Evolutionary conservation across 1,139 yeast species (phyloP), one percentile per base, ranked within the genome.

Genomic region (Debaryomyces fabryi): DNA sequence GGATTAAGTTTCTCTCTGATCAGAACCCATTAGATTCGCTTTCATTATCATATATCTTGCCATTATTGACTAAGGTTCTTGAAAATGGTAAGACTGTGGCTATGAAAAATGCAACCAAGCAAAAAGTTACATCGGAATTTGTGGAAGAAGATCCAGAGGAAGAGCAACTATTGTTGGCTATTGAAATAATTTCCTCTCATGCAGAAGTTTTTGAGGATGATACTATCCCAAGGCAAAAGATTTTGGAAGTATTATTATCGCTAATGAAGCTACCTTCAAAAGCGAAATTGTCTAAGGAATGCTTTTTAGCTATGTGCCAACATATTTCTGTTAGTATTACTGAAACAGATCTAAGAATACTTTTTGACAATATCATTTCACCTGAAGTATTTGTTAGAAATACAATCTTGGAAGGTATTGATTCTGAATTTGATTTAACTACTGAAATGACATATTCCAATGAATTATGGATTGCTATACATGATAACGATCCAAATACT

Each of bases 141-240:
- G 82, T 75, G 32, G 86, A 86, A 52, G 95, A 88, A 61, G 96
- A 88, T 52, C 88, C 87, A 24, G 88, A 87, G 59, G 98, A 92
- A 64, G 98, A 92, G 64, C 96, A 89, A 57, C 70, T 90, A 42
- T 69, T 88, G 49, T 71, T 93, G 50, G 88, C 93, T 0, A 69
- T 92, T 54, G 96, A 91, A 59, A 83, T 91, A 44, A 73, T 93
- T 37, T 75, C 89, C 0, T 76, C 82, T 10, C 96, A 92, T 62
- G 82, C 92, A 13, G 96, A 86, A 56, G 81, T 79, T 18, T 87
- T 90, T 60, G 82, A 78, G 52, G 85, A 86, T 58, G 76, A 77
- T 0, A 67, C 79, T 1, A 82, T 90, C 46, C 96, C 96, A 16
- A 81, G 98, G 61, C 69, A 76, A 3, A 76, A 79, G 8, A 79